Evolutionary conservation across 2,329 filamentous ascomycete species (phyloP).

Genomic region (Massarina eburnea): DNA sequence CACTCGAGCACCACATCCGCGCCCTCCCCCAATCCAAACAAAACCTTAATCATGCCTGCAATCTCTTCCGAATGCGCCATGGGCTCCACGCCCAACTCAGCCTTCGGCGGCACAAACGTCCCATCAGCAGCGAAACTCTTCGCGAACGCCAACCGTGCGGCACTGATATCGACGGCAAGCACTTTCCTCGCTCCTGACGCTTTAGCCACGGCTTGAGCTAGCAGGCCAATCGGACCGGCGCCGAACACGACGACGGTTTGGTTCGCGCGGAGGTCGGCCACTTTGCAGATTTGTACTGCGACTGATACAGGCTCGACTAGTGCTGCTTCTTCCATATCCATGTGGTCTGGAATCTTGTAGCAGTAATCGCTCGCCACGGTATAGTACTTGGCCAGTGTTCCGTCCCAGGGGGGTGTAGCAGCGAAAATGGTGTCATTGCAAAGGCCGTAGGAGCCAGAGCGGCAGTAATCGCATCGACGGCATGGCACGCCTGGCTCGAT

Average conservation of each 20-base stretch:
- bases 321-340: conserved; percentile 26
- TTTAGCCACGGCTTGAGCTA: conserved; percentile 23
- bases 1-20: conserved; percentile 25
- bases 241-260: conserved; percentile 21
- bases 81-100: conserved; percentile 7
- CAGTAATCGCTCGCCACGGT: conserved; percentile 25
- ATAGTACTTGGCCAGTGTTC: conserved; percentile 29
- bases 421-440: conserved; percentile 26
- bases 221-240: conserved; percentile 26
- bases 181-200: conserved; percentile 22
- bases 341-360: conserved; percentile 26
- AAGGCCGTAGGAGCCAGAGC: conserved; percentile 52
- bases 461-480: conserved; percentile 60
- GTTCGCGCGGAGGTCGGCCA: conserved; percentile 14
- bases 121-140: conserved; percentile 19
- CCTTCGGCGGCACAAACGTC: conserved; percentile 9
- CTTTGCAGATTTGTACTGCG: conserved; percentile 25
- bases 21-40: conserved; percentile 17
- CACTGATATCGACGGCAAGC: conserved; percentile 19
- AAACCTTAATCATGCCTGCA: conserved; percentile 14
- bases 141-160: conserved; percentile 24
- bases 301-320: conserved; percentile 30
- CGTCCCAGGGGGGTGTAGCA: conserved; percentile 27
- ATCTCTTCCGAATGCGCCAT: conserved; percentile 13
- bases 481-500: conserved; percentile 67